These are phyloP conservation scores for Quercus robur DNA, from an alignment of 306 rosid species.

Conservation along the genomic window DNA sequence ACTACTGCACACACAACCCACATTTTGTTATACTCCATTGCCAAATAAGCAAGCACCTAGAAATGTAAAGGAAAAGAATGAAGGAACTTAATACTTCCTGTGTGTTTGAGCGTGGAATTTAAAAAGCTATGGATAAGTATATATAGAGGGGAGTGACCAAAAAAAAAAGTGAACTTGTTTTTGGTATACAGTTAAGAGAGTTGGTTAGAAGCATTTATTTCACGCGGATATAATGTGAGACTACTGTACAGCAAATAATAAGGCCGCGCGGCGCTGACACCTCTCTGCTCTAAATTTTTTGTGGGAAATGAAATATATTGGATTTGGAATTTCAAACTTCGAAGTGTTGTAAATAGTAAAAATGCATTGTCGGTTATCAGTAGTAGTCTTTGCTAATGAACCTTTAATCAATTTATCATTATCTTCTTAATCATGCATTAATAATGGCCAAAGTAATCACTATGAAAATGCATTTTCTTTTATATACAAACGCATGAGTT, in stretches of 20 bases:
- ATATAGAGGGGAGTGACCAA: slow-evolving; percentile 19
- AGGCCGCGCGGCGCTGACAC: background rate
- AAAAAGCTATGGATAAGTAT: slow-evolving; percentile 15
- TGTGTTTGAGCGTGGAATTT: slow-evolving; percentile 19
- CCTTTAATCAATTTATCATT: no score
- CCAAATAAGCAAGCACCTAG: slow-evolving; percentile 6
- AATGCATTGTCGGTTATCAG: no score
- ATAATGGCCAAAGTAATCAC: no score
- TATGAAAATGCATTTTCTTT: no score
- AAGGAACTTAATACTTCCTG: no score
- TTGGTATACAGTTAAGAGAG: slow-evolving; percentile 45
- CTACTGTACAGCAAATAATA: background rate
- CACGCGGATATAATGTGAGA: slow-evolving; percentile 60
- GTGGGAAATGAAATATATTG: background rate
- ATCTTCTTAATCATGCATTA: no score
- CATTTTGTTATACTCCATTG: slow-evolving; percentile 1
- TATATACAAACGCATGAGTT: no score
- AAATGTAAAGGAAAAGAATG: background rate
- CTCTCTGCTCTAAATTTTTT: background rate
- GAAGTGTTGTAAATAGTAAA: background rate
- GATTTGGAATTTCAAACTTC: background rate
- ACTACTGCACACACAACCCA: slow-evolving; percentile 14
- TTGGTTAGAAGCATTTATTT: slow-evolving; percentile 59
- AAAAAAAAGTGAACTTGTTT: background rate
- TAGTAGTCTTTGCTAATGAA: no score